phyloP scores from a whole-genome alignment of 176 grass and related monocot genomes.

The Oryza rufipogon region DNA sequence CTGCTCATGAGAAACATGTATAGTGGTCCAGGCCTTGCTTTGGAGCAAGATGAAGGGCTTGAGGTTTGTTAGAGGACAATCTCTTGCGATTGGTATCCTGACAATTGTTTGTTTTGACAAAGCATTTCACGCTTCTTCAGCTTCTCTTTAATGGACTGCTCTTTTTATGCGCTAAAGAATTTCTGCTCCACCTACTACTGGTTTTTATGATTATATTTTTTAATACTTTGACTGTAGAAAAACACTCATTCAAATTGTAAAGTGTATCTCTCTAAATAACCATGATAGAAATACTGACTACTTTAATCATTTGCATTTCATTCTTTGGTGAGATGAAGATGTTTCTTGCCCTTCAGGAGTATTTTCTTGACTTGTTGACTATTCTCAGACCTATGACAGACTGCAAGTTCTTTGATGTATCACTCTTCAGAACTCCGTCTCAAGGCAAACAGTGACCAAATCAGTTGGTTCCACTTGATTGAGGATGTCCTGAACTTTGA shows the following conservation, averaged over 20 bases:
- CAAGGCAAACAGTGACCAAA: constrained; percentile 45
- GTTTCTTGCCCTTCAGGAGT: constrained; percentile 23
- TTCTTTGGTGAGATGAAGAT: constrained; percentile 32
- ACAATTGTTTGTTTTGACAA: constrained; percentile 36
- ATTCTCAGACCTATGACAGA: constrained; percentile 37
- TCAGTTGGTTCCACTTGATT: constrained; percentile 56
- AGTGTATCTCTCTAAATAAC: not conserved
- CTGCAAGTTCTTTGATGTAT: constrained; percentile 51
- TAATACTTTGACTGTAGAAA: constrained; percentile 5
- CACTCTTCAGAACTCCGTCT: constrained; percentile 50
- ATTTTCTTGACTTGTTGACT: constrained; percentile 50
- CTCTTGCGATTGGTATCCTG: constrained; percentile 71
- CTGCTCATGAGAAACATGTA: constrained; percentile 99
- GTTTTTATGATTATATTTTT: constrained; percentile 5
- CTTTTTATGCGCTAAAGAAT: constrained; percentile 7
- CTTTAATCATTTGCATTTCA: constrained; percentile 18
- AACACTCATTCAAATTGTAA: not conserved
- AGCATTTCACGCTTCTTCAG: constrained; percentile 10
- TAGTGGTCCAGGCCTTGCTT: constrained; percentile 85
- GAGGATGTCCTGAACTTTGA: constrained; percentile 46
- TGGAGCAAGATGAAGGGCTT: constrained; percentile 97
- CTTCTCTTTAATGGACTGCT: not conserved
- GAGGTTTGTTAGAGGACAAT: constrained; percentile 93
- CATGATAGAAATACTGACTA: constrained; percentile 14
- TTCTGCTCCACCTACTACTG: not conserved